phyloP scores from a whole-genome alignment of 345 rosid species.

The Citropsis articulata region DNA sequence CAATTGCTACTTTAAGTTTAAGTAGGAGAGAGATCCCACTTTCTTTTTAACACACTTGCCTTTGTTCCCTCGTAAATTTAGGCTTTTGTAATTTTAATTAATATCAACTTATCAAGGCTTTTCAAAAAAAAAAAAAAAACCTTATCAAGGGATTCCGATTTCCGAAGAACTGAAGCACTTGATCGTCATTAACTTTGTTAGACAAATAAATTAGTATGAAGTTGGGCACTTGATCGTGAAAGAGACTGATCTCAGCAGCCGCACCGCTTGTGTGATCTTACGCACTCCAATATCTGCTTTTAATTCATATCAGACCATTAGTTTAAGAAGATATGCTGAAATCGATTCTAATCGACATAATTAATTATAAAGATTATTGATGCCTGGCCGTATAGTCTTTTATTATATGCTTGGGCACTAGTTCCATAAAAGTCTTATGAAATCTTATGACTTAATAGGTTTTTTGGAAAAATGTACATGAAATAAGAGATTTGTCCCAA shows the following conservation, averaged over 20 bases:
- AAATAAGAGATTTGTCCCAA: too few relatives aligned
- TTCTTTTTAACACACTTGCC: neutral
- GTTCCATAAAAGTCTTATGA: too few relatives aligned
- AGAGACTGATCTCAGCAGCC: neutral
- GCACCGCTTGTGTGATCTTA: neutral
- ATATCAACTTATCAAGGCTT: neutral
- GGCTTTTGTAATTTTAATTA: neutral
- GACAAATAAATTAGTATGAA: neutral
- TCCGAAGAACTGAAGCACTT: neutral
- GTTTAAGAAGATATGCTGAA: neutral
- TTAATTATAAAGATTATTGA: neutral
- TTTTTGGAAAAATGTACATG: too few relatives aligned
- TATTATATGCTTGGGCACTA: neutral
- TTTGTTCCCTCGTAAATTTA: neutral
- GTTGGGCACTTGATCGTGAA: neutral
- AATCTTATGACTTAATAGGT: fast-evolving
- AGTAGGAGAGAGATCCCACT: neutral
- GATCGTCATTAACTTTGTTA: neutral
- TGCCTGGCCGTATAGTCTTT: neutral
- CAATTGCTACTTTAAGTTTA: neutral
- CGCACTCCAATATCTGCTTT: neutral
- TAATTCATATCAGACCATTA: neutral
- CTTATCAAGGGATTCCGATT: neutral
- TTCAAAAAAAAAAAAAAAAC: too few relatives aligned
- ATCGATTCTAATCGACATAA: neutral